Evolutionary conservation across 2,329 filamentous ascomycete species (phyloP), one percentile per base, ranked within the genome.

Genomic region (Pseudocercospora vitis): DNA sequence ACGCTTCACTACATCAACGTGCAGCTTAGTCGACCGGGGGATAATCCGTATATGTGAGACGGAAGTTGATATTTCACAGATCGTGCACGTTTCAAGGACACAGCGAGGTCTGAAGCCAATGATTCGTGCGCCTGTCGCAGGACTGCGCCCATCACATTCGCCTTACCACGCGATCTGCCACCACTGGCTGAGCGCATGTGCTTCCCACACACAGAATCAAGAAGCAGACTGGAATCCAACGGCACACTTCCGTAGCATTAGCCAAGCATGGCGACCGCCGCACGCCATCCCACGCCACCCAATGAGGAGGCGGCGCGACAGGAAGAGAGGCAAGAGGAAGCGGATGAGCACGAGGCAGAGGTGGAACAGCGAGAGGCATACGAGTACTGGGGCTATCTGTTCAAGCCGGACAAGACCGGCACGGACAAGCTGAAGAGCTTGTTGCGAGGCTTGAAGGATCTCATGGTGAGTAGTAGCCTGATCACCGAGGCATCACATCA

Each of bases 361-460:
- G 62, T 64, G 1, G 68, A 68, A 31, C 55, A 69, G 39, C 62
- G 64, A 51, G 76, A 79, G 65, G 76, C 77, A 4, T 70, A 69
- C 48, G 69, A 78, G 56, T 78, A 77, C 59, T 79, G 76, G 76
- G 76, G 75, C 9, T 78, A 77, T 57, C 65, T 79, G 31, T 75
- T 79, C 66, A 74, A 76, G 63, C 63, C 68, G n/a, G 76, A 79
- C 69, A 78, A 78, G 63, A 77, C 74, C 50, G 76, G 76, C 26
- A 78, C 75, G 3, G 71, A 75, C 19, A 68, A 70, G 59, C 67
- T 79, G 35, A 74, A 78, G 62, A 66, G 71, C 23, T 60, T 79
- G 48, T 68, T 79, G 23, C 68, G 69, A 52, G 77, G 76, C 18
- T 70, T 79, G 50, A 76, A 76, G 48, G 67, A 74, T 40, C 64